Percentiles rank a stretch among this genome's conserved stretches.
Evolutionary conservation across 1,139 yeast species (phyloP).

Genomic region (Tardiomyces depauwii): DNA sequence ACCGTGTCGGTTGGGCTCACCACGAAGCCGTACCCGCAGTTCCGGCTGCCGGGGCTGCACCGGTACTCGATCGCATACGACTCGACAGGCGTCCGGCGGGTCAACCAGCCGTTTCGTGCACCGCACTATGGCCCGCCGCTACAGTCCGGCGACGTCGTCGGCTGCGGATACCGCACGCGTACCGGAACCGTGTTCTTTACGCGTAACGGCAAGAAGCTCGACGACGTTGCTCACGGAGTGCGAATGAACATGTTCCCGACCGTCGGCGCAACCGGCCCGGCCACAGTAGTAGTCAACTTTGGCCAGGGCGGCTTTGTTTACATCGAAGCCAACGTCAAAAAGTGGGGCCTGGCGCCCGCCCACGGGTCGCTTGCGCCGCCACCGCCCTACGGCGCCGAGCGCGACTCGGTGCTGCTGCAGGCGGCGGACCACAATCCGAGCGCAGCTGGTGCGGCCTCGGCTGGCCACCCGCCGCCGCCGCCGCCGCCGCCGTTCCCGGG

Average conservation of each 20-base stretch:
- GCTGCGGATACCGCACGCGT: slow-evolving; percentile 76
- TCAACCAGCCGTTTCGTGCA: slow-evolving; percentile 71
- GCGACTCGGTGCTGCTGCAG: slow-evolving; percentile 30
- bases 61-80: slow-evolving; percentile 81
- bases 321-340: slow-evolving; percentile 89
- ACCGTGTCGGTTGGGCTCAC: slow-evolving; percentile 64
- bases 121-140: slow-evolving; percentile 65
- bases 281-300: slow-evolving; percentile 68
- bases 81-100: slow-evolving; percentile 68
- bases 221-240: slow-evolving; percentile 75
- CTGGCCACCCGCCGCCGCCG: too few species aligned
- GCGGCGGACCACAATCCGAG: slow-evolving; percentile 8
- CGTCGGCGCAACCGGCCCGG: slow-evolving; percentile 70
- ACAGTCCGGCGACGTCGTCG: slow-evolving; percentile 80
- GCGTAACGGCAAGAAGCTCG: slow-evolving; percentile 76
- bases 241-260: slow-evolving; percentile 79
- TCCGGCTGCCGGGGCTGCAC: slow-evolving; percentile 78
- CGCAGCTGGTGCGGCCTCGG: neutral
- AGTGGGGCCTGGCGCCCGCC: slow-evolving; percentile 81
- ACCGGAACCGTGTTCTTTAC: slow-evolving; percentile 82
- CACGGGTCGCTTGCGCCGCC: slow-evolving; percentile 68
- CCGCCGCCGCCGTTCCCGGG: neutral
- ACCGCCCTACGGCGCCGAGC: slow-evolving; percentile 52
- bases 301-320: slow-evolving; percentile 92
- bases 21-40: slow-evolving; percentile 83